Conservation (phyloP, 352 stramenopile genomes). For the Phytophthora tentaculata region DNA sequence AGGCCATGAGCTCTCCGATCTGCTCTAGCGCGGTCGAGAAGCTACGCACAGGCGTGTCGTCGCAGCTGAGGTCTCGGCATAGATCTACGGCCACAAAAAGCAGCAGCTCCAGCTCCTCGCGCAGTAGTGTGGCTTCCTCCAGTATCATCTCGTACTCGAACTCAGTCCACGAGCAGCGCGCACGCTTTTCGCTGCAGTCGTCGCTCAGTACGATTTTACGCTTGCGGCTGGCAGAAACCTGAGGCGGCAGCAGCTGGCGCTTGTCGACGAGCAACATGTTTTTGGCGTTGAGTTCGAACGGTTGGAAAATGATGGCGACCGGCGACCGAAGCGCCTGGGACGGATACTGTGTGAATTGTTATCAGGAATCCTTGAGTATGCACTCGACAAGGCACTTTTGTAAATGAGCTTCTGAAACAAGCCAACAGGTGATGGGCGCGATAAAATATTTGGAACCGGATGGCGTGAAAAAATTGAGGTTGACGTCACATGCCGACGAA, state of each 20-base stretch:
- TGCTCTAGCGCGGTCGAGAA: constrained; percentile 44
- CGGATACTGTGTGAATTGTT: constrained; percentile 6
- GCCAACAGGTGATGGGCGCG: constrained; percentile 6
- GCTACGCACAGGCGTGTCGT: constrained; percentile 35
- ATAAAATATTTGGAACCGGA: constrained; percentile 39
- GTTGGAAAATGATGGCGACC: constrained; percentile 27
- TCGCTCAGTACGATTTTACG: constrained; percentile 56
- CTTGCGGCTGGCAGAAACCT: constrained; percentile 37
- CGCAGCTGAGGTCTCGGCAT: constrained; percentile 55
- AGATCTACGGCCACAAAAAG: constrained; percentile 64
- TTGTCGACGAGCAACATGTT: constrained; percentile 52
- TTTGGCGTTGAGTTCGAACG: constrained; percentile 22
- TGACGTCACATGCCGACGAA: constrained; percentile 14
- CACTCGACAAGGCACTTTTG: constrained; percentile 22
- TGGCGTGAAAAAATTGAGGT: constrained; percentile 37
- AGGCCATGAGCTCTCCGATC: constrained; percentile 58
- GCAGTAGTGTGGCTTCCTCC: constrained; percentile 66
- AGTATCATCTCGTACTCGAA: constrained; percentile 81
- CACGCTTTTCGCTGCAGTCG: constrained; percentile 53
- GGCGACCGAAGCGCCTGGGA: background rate
- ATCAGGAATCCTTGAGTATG: background rate
- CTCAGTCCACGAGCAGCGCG: constrained; percentile 57
- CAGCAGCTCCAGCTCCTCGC: constrained; percentile 75
- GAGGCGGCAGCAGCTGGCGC: constrained; percentile 26
- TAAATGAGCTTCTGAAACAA: constrained; percentile 31